Base-by-base conservation (phyloP, 257 asterid genomes). In the Fraxinus quadrangulata region DNA sequence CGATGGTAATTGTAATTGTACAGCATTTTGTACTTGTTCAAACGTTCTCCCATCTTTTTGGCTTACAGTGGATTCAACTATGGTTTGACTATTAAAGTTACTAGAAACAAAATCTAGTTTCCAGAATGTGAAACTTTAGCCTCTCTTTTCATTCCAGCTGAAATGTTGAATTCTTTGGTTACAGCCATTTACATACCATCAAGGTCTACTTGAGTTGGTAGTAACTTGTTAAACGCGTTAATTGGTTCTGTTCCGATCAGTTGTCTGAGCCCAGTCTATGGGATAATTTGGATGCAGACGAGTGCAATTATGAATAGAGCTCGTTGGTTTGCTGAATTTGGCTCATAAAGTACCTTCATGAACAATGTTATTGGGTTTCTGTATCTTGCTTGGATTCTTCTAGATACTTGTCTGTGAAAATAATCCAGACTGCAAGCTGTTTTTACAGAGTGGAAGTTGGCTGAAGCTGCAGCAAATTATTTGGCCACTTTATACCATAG, bases 261-360 rank as follows among this genome's bases (percentile, higher is more conserved):
- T 78, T 90, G 84, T 84, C 89, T 12, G 67, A 79, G 47, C 97
- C 95, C 4, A 23, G 76, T 42, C 3, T 78, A 51, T 94, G 97
- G 99, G 86, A 86, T 69, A 89, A 87, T 84, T 59, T 86, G 89
- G 90, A 76, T 30, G 74, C 82, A 23, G 88, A 87, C 77, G 79
- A 84, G 81, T 88, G 71, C 80, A 81, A 30, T 81, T 92, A 47
- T 92, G 90, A 69, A 56, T 91, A 19, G 97, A 94, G 87, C 94
- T 92, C 68, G 95, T 75, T 92, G 96, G 94, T 90, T 94, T 72
- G 87, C 95, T 54, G 94, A 91, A 28, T 85, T 75, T 94, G 99
- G 97, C 86, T 94, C 77, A 78, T 91, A 17, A 91, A 88, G 39
- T 88, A 87, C 81, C 89, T 92, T 28, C 82, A 83, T n/a, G 90